Base-by-base conservation (phyloP, 2,329 filamentous ascomycete species). In the Diaporthe helianthi region DNA sequence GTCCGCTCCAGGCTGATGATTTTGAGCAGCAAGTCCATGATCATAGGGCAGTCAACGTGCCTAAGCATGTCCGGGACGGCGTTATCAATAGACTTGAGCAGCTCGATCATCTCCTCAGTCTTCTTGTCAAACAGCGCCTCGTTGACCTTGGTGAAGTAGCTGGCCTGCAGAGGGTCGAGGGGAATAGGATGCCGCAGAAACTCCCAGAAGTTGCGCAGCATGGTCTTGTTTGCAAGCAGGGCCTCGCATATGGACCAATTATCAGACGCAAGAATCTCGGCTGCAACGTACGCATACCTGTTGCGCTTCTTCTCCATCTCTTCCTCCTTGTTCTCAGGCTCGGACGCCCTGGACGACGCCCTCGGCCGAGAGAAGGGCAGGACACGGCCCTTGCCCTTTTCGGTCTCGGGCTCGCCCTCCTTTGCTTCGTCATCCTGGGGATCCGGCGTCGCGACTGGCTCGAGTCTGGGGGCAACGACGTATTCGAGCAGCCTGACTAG, bases 71-170 rank as follows among this genome's bases (percentile, higher is more conserved):
- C 90, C 15, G 92, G 86, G 26, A 99, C 89, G 49, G 96, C 92
- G 65, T 91, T 89, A 41, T 96, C 92, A 60, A 97, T 82, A 2
- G 89, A 91, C 79, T 94, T 97, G 80, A 99, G 89, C 71, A 99
- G 90, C 22, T 91, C 89, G 73, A 98, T 85, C 95, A 98, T 99
- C 73, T 98, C 95, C 76, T 97, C 93, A 7, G 97, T 98, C 86
- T 98, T 98, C 82, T 96, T 97, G 79, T 98, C 96, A 68, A 99
- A 91, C 24, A 99, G 83, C n/a, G 93, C 92, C 82, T 99, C 96
- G 80, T 98, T 98, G 77, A 99, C 94, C 79, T 98, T 99, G 67
- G 95, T 98, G 79, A 99, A 99, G 79, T 99, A 99, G 76, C 94
- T 94, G 22, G 96, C 95, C 81, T 98, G 95, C 7, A 98, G 86